Conservation (phyloP, 176 grass and related monocot species). For the Stipa capillata region DNA sequence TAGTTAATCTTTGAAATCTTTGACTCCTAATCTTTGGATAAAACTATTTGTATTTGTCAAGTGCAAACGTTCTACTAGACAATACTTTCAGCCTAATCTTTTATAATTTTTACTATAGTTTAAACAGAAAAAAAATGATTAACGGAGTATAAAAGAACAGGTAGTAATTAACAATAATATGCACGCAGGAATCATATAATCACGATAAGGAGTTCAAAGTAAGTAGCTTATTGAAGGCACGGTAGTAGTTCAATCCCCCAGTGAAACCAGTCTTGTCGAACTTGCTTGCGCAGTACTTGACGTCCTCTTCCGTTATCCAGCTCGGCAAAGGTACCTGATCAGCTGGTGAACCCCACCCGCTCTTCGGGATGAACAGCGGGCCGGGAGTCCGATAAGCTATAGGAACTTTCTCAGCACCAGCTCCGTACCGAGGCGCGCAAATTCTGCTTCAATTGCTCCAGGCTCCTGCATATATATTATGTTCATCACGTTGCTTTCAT, state of each 20-base stretch:
- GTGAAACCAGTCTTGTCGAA: conserved; percentile 67
- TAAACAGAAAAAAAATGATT: no score
- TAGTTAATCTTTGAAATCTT: no score
- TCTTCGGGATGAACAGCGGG: conserved; percentile 38
- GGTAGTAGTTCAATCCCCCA: conserved; percentile 58
- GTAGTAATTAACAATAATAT: background rate
- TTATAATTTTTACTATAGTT: no score
- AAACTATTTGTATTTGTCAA: no score
- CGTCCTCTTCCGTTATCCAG: conserved; percentile 56
- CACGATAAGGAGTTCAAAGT: background rate
- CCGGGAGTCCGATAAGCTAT: conserved; percentile 28
- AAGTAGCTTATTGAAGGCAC: conserved; percentile 35
- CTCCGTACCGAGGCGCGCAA: conserved; percentile 40
- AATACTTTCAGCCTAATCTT: no score
- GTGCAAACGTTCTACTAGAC: no score
- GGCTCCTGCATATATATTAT: conserved; percentile 40
- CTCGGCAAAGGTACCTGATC: conserved; percentile 38
- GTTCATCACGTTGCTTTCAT: no score
- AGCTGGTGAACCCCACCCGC: conserved; percentile 48
- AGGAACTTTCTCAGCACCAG: conserved; percentile 43
- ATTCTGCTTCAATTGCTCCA: conserved; percentile 50
- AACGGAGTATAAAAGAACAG: no score
- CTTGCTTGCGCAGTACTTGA: conserved; percentile 41
- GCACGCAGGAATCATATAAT: background rate
- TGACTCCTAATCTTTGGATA: no score